phyloP scores from a whole-genome alignment of 768 basidiomycete species.

The Calocera viscosa region DNA sequence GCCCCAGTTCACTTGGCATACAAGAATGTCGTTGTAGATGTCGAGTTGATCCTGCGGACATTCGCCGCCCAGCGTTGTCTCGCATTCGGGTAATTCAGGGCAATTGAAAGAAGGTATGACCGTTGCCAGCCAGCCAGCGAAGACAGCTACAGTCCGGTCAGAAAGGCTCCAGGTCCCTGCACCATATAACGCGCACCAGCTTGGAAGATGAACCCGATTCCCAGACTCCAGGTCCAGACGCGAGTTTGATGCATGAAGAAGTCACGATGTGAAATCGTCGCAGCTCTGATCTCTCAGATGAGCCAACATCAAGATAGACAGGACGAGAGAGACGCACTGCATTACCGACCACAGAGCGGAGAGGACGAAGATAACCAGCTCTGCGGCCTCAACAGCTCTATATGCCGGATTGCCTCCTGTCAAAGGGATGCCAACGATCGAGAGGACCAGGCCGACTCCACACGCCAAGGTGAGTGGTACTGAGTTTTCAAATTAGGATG shows the following conservation, averaged over 20 bases:
- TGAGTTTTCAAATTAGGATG: neutral
- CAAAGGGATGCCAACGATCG: neutral
- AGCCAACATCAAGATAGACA: neutral
- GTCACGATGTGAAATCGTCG: neutral
- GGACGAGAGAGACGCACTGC: neutral
- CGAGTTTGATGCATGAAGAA: constrained; percentile 1
- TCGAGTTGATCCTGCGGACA: neutral
- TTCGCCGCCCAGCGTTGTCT: neutral
- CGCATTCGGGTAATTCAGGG: neutral
- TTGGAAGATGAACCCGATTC: neutral
- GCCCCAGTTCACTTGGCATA: constrained; percentile 2
- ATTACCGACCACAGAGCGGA: neutral
- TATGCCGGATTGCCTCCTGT: neutral
- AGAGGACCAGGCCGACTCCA: neutral
- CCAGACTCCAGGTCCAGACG: neutral
- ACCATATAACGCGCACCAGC: neutral
- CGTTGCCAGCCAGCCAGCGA: neutral
- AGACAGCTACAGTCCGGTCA: neutral
- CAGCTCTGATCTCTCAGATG: neutral
- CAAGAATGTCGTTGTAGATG: neutral
- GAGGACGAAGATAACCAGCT: constrained; percentile 1
- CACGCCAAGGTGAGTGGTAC: neutral
- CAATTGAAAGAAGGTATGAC: neutral
- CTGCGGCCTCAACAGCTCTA: neutral
- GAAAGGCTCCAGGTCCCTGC: neutral